Evolutionary conservation across 495 filamentous ascomycete genomes (phyloP), one percentile per base, ranked within the genome.

Genomic region (Hypoxylon rickii): DNA sequence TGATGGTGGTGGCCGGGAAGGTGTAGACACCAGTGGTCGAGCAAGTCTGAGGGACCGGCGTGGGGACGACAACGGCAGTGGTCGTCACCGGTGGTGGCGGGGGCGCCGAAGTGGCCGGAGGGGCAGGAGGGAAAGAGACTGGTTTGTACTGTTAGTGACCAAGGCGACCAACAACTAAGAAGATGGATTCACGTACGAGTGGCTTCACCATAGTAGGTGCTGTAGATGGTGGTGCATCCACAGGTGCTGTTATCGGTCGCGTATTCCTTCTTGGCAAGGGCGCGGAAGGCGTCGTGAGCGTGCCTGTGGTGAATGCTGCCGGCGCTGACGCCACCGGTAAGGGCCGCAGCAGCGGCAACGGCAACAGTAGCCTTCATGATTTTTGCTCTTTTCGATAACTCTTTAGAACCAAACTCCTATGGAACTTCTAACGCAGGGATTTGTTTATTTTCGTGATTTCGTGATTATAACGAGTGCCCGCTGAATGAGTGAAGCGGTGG

Each of bases 401-500:
- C 57, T 40, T 52, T 29, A 15, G 22, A 40, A 44, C 32, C 40
- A 49, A 64, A 64, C 26, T 54, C 43, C 44, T 53, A 56, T 26
- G 40, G 32, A 50, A 26, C 40, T 34, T 34, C 50, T 40, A 31
- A 16, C 46, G 49, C 49, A 44, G 49, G 38, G 49, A 48, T 62
- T 62, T 81, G 68, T 67, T 69, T 62, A 56, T 55, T 70, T 64
- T 66, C 55, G 63, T 62, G 61, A 73, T 70, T 29, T 63, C 59
- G 59, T 63, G 57, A 65, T n/a, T 76, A n/a, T n/a, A 92, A 90
- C 75, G 89, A 93, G 78, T 87, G 89, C 87, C 90, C 89, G 90
- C 90, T 93, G 79, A 95, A 95, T 67, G 90, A 95, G 87, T 93
- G 90, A 92, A 93, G 90, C 90, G 89, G 90, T 92, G 70, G 81